Percentiles rank a stretch among this genome's conserved stretches.
These are phyloP conservation scores for Berkeleyomyces rouxiae DNA, from an alignment of 2,329 filamentous ascomycete species.

Conservation along the genomic window DNA sequence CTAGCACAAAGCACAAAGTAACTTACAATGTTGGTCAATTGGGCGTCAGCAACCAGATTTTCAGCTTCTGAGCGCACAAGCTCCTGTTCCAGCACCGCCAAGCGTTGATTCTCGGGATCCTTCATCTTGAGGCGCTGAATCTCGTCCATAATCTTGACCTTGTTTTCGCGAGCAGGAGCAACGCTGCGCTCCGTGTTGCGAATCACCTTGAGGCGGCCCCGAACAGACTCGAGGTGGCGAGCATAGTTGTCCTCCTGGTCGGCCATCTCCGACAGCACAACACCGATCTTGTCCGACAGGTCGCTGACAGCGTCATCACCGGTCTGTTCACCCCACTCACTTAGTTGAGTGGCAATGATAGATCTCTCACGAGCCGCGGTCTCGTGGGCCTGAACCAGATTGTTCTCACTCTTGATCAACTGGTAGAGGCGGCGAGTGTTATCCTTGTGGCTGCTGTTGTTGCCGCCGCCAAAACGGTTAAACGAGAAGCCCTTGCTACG, in stretches of 20 bases:
- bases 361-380: slow-evolving; percentile 68
- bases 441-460: slow-evolving; percentile 56
- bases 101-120: slow-evolving; percentile 67
- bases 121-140: slow-evolving; percentile 84
- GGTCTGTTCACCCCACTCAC: slow-evolving; percentile 90
- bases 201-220: slow-evolving; percentile 72
- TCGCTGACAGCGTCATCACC: slow-evolving; percentile 76
- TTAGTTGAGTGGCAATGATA: slow-evolving; percentile 75
- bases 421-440: slow-evolving; percentile 77
- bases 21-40: slow-evolving; percentile 82
- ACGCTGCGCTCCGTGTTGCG: slow-evolving; percentile 92
- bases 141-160: slow-evolving; percentile 78
- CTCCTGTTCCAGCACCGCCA: slow-evolving; percentile 85
- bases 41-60: slow-evolving; percentile 87
- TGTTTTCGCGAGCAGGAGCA: slow-evolving; percentile 76
- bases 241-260: slow-evolving; percentile 86
- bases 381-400: slow-evolving; percentile 71
- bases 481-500: slow-evolving; percentile 64
- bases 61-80: slow-evolving; percentile 91
- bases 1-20: background rate
- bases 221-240: slow-evolving; percentile 71
- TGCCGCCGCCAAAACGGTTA: slow-evolving; percentile 57
- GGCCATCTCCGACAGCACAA: slow-evolving; percentile 79
- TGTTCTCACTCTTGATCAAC: slow-evolving; percentile 90
- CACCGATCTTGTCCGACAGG: slow-evolving; percentile 87